Evolutionary conservation across 2,329 filamentous ascomycete genomes (phyloP).

Genomic region (Aureobasidium sp.): DNA sequence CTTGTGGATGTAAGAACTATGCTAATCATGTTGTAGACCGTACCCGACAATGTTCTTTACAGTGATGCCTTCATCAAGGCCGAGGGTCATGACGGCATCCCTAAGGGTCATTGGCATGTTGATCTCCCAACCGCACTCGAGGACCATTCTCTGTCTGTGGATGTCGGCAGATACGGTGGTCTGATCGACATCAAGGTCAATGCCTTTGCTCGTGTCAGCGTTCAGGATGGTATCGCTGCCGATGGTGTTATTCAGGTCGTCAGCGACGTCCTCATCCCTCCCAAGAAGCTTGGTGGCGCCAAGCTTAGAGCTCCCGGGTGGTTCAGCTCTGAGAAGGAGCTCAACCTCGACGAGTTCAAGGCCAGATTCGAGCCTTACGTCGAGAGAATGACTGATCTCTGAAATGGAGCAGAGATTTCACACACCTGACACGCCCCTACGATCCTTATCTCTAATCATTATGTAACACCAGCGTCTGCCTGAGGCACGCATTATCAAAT

Average conservation of each 20-base stretch:
- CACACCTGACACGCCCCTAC: background rate
- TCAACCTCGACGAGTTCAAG: slow-evolving; percentile 56
- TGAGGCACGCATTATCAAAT: no score
- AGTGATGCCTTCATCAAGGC: slow-evolving; percentile 66
- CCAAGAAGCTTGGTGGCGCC: slow-evolving; percentile 46
- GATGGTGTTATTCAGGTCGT: slow-evolving; percentile 82
- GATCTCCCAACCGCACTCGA: slow-evolving; percentile 68
- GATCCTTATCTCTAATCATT: slow-evolving; percentile 2
- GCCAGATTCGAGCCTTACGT: slow-evolving; percentile 46
- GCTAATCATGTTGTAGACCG: slow-evolving; percentile 46
- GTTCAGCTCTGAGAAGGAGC: slow-evolving; percentile 44
- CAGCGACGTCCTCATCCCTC: slow-evolving; percentile 66
- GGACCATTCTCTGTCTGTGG: slow-evolving; percentile 60
- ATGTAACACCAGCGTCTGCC: background rate
- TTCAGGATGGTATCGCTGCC: slow-evolving; percentile 63
- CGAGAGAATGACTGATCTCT: slow-evolving; percentile 21
- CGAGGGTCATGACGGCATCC: slow-evolving; percentile 26
- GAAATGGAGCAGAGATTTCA: background rate
- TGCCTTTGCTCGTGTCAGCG: slow-evolving; percentile 57
- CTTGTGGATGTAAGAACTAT: no score
- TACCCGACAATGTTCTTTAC: slow-evolving; percentile 69
- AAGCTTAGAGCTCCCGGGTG: slow-evolving; percentile 28
- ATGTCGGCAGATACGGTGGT: slow-evolving; percentile 61
- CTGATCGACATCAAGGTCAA: slow-evolving; percentile 70
- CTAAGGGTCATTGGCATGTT: slow-evolving; percentile 53